Conservation (phyloP, 768 basidiomycete species). For the Mycena rebaudengoi region DNA sequence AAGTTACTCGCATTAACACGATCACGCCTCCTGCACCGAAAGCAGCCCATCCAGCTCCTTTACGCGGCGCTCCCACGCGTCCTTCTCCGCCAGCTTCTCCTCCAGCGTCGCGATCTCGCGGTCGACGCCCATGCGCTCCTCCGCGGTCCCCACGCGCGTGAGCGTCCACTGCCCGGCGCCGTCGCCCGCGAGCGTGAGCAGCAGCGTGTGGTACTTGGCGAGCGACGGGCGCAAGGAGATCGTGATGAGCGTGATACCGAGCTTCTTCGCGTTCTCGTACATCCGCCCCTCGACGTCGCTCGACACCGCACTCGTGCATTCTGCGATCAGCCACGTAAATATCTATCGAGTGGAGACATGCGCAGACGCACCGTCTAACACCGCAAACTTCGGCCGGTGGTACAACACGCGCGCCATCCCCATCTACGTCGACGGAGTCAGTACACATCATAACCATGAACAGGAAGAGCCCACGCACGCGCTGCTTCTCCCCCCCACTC, state of each 20-base stretch:
- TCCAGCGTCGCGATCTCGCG: slow-evolving; percentile 77
- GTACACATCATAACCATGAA: background rate
- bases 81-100: slow-evolving; percentile 73
- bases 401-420: slow-evolving; percentile 94
- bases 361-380: slow-evolving; percentile 77
- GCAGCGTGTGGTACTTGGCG: slow-evolving; percentile 88
- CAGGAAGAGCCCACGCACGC: slow-evolving; percentile 53
- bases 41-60: slow-evolving; percentile 69
- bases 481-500: slow-evolving; percentile 96
- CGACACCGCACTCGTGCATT: slow-evolving; percentile 95
- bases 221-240: slow-evolving; percentile 68
- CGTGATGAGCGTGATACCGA: slow-evolving; percentile 88
- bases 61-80: slow-evolving; percentile 74
- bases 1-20: too few relatives aligned
- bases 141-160: slow-evolving; percentile 72
- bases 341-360: background rate
- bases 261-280: slow-evolving; percentile 91
- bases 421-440: slow-evolving; percentile 60
- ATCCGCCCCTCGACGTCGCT: slow-evolving; percentile 96
- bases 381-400: slow-evolving; percentile 82
- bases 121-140: slow-evolving; percentile 78
- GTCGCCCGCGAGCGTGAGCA: slow-evolving; percentile 82
- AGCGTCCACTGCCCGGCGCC: slow-evolving; percentile 77
- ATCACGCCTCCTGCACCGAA: slow-evolving; percentile 50
- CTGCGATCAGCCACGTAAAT: slow-evolving; percentile 45